Base-by-base conservation (phyloP, 1,284 basidiomycete genomes). In the Agaricales sp. region DNA sequence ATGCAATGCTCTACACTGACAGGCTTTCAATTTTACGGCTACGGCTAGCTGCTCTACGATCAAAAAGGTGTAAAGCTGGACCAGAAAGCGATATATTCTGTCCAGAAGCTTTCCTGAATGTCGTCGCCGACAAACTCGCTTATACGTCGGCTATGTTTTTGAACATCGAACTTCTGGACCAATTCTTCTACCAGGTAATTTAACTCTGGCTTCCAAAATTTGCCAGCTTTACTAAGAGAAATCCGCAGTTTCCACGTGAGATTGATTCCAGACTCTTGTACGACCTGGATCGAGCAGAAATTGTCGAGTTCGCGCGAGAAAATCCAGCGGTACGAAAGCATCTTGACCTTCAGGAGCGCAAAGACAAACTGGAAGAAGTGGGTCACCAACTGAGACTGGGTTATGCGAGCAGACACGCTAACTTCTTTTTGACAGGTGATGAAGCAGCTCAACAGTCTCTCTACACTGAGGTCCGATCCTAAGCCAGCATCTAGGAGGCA, bases 71-170 rank as follows among this genome's bases (percentile, higher is more conserved):
- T 67, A 82, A 82, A 51, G 69, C 74, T 0, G 94, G 95, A 0
- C 92, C 93, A 1, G 82, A 90, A 44, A 88, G 79, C 54, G 87
- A 94, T 50, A 75, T 84, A 2, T 79, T 98, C 61, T 99, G 96
- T 64, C 96, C 96, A 0, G 96, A 99, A 64, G 87, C 90, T 0
- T 99, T 99, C 77, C 74, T 99, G 52, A 87, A 93, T 57, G 92
- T 96, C 23, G 92, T 99, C 8, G 92, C 95, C 2, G 92, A 98
- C 65, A 98, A 99, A 67, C 75, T 99, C 26, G 92, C 95, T 0
- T 89, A 94, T 62, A 98, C 94, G 0, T 89, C 92, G 0, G 84
- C 94, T 1, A 93, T 98, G 88, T 99, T 99, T 67, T 95, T 99
- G 74, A 97, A 91, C 67, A 94, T 97, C 52, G 95, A 99, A 65